A percentile compares a stretch with the other conserved stretches of the same genome.
Conservation (phyloP, 768 basidiomycete species). For the Leccinum imitatum region DNA sequence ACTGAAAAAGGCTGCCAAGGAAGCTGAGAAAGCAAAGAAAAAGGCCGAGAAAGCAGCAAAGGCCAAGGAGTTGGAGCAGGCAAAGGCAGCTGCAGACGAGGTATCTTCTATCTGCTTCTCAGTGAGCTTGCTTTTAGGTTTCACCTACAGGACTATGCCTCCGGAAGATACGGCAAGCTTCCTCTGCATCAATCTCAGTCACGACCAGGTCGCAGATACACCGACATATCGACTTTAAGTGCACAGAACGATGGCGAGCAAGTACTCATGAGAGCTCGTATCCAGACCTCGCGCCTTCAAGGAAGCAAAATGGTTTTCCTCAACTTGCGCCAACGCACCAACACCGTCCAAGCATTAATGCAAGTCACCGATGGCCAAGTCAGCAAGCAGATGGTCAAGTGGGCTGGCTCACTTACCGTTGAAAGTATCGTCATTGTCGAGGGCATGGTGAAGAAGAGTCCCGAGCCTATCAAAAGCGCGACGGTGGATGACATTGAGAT, state of each 20-base stretch:
- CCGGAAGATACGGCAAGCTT: constrained; percentile 79
- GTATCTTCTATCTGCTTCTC: constrained; percentile 36
- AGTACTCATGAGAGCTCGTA: constrained; percentile 83
- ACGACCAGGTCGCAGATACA: constrained; percentile 58
- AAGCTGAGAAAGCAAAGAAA: constrained; percentile 87
- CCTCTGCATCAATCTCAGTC: constrained; percentile 92
- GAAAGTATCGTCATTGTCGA: constrained; percentile 94
- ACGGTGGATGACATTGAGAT: constrained; percentile 87
- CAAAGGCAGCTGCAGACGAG: constrained; percentile 62
- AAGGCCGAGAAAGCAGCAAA: constrained; percentile 83
- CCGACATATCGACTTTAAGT: constrained; percentile 64
- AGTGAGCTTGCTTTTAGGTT: constrained; percentile 19
- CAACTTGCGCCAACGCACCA: constrained; percentile 82
- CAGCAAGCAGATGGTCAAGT: constrained; percentile 98
- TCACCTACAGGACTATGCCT: constrained; percentile 64
- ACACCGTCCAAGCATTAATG: constrained; percentile 86
- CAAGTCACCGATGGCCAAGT: constrained; percentile 69
- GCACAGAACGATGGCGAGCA: constrained; percentile 64
- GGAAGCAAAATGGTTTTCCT: constrained; percentile 96
- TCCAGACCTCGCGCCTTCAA: constrained; percentile 90
- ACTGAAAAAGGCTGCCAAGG: constrained; percentile 88
- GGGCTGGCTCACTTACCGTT: constrained; percentile 70
- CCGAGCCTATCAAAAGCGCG: constrained; percentile 88
- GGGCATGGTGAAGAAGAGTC: constrained; percentile 75
- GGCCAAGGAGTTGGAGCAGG: constrained; percentile 73